phyloP scores from a whole-genome alignment of 768 basidiomycete species.

The Calocera cornea region DNA sequence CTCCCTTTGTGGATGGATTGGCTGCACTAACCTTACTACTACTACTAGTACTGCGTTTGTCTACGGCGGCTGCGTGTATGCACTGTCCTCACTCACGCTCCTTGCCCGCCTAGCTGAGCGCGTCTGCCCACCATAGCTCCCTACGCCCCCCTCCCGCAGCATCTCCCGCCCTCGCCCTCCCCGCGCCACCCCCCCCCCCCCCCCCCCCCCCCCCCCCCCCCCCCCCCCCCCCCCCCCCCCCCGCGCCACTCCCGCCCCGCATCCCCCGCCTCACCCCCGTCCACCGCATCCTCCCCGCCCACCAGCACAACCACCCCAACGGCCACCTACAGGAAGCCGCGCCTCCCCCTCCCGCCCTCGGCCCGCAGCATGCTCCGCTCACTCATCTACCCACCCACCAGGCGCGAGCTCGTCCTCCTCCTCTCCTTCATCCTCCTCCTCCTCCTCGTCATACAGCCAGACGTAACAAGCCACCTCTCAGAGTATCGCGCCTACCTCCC shows the following conservation, averaged over 20 bases:
- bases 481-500: slow-evolving; percentile 11
- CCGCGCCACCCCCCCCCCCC: not conserved
- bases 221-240: not conserved
- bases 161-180: not conserved
- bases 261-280: not conserved
- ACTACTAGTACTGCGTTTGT: no score
- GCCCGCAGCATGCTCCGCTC: not conserved
- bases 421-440: slow-evolving; percentile 36
- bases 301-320: slow-evolving; percentile 30
- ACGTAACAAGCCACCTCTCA: slow-evolving; percentile 18
- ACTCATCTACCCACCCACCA: slow-evolving; percentile 30
- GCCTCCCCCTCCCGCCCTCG: not conserved
- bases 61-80: no score
- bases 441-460: slow-evolving; percentile 33
- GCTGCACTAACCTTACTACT: no score
- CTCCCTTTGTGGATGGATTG: no score
- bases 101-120: not conserved
- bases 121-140: slow-evolving; percentile 1
- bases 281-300: slow-evolving; percentile 23
- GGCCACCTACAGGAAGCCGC: no score
- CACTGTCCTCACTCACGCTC: not conserved
- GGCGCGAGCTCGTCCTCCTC: slow-evolving; percentile 42
- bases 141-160: not conserved
- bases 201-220: not conserved
- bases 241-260: not conserved